Percentiles rank a stretch among this genome's conserved stretches.
Evolutionary conservation across 352 stramenopile species (phyloP).

Genomic region (Phytopythium sindhum): DNA sequence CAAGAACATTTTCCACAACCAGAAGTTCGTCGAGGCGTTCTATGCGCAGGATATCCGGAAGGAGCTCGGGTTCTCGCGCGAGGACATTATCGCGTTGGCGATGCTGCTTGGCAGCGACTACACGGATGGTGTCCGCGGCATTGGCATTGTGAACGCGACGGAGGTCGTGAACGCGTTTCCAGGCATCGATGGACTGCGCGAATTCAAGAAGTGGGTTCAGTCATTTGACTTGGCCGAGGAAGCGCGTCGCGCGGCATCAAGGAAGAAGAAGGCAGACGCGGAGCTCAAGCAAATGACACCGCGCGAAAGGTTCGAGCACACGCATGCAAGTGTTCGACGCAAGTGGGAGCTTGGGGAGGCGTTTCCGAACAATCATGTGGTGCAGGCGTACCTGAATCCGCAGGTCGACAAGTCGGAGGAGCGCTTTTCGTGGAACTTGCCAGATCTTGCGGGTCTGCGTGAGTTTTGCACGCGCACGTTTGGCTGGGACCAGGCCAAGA

Average conservation of each 20-base stretch:
- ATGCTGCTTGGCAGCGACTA: constrained; percentile 98
- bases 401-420: constrained; percentile 80
- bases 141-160: constrained; percentile 82
- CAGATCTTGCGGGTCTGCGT: constrained; percentile 85
- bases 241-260: constrained; percentile 30
- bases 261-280: constrained; percentile 50
- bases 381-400: constrained; percentile 93
- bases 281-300: constrained; percentile 44
- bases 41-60: constrained; percentile 88
- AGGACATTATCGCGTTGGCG: constrained; percentile 90
- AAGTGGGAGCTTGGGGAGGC: constrained; percentile 92
- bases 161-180: constrained; percentile 82
- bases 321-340: constrained; percentile 86
- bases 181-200: constrained; percentile 81
- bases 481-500: constrained; percentile 92
- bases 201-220: constrained; percentile 76
- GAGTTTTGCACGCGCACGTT: constrained; percentile 88
- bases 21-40: constrained; percentile 99
- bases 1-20: constrained; percentile 99
- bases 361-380: constrained; percentile 92
- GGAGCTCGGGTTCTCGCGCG: constrained; percentile 91
- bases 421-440: constrained; percentile 92
- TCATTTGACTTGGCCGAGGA: constrained; percentile 62
- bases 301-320: constrained; percentile 87
- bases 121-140: constrained; percentile 72